Conservation (phyloP, 1,284 basidiomycete genomes). For the Erythrobasidium hasegawianum region DNA sequence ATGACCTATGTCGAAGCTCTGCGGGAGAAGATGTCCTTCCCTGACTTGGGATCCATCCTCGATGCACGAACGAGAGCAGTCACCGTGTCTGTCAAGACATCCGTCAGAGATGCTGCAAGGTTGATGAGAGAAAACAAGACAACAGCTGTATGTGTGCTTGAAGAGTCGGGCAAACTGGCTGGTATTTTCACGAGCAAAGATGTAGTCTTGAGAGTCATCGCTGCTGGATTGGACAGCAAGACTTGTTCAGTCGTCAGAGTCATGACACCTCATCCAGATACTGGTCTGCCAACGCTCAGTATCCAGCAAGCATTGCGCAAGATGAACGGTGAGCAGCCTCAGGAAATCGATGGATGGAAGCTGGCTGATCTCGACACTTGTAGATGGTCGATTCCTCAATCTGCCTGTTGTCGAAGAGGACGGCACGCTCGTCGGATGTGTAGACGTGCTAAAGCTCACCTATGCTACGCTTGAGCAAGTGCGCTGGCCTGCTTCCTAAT, state of each 20-base stretch:
- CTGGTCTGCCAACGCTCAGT: constrained; percentile 81
- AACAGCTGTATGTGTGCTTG: constrained; percentile 98
- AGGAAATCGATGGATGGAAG: too few relatives aligned
- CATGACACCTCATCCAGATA: constrained; percentile 99
- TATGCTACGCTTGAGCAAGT: constrained; percentile 98
- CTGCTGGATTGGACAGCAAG: constrained; percentile 89
- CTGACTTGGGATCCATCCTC: constrained; percentile 90
- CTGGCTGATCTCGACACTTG: neutral
- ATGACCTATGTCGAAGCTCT: constrained; percentile 94
- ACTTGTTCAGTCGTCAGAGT: constrained; percentile 95
- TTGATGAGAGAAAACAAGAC: constrained; percentile 96
- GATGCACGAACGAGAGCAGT: constrained; percentile 90
- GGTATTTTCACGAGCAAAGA: constrained; percentile 99
- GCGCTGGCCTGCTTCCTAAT: constrained; percentile 45
- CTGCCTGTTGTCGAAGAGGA: constrained; percentile 91
- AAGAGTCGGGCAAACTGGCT: constrained; percentile 73
- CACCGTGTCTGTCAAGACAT: constrained; percentile 90
- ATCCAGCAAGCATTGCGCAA: constrained; percentile 98
- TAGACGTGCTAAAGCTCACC: constrained; percentile 96
- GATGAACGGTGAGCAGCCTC: constrained; percentile 99
- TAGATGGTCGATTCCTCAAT: constrained; percentile 96
- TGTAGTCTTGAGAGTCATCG: constrained; percentile 94
- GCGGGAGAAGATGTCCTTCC: constrained; percentile 90
- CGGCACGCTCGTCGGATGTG: constrained; percentile 85
- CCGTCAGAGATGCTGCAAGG: constrained; percentile 90